phyloP scores from a whole-genome alignment of 2,329 filamentous ascomycete genomes.

The Aulographum hederae region DNA sequence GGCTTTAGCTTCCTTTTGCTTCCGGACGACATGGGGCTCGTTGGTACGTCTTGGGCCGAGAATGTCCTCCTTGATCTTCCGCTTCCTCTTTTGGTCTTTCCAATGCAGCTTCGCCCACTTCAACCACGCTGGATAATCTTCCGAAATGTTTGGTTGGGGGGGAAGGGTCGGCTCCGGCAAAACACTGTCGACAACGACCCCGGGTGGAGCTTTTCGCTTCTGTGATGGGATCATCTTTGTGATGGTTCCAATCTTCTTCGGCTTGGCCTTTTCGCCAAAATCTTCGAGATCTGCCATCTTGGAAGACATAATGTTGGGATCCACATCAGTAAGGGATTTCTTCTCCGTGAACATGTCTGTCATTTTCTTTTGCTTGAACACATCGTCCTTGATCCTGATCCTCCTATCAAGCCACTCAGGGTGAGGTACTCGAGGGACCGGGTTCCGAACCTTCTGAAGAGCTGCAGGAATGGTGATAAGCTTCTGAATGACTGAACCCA shows the following conservation, averaged over 20 bases:
- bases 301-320: conserved; percentile 42
- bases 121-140: conserved; percentile 77
- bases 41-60: conserved; percentile 67
- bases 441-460: conserved; percentile 85
- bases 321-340: conserved; percentile 54
- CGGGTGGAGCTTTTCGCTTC: conserved; percentile 29
- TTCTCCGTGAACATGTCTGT: conserved; percentile 68
- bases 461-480: conserved; percentile 96
- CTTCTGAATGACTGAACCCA: conserved; percentile 96
- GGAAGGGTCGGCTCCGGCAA: conserved; percentile 76
- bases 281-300: conserved; percentile 56
- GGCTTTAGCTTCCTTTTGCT: conserved; percentile 79
- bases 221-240: conserved; percentile 27
- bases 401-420: conserved; percentile 91
- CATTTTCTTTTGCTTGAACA: conserved; percentile 96
- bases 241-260: conserved; percentile 19
- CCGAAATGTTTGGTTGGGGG: conserved; percentile 55
- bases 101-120: conserved; percentile 97
- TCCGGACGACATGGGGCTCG: conserved; percentile 47
- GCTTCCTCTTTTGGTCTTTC: conserved; percentile 90
- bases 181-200: conserved; percentile 33
- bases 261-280: conserved; percentile 53
- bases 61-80: conserved; percentile 67
- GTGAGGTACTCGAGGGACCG: conserved; percentile 80
- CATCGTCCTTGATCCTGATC: conserved; percentile 91